Evolutionary conservation across 2,329 filamentous ascomycete species (phyloP), one percentile per base, ranked within the genome.

Genomic region (Delphinella strobiligena): DNA sequence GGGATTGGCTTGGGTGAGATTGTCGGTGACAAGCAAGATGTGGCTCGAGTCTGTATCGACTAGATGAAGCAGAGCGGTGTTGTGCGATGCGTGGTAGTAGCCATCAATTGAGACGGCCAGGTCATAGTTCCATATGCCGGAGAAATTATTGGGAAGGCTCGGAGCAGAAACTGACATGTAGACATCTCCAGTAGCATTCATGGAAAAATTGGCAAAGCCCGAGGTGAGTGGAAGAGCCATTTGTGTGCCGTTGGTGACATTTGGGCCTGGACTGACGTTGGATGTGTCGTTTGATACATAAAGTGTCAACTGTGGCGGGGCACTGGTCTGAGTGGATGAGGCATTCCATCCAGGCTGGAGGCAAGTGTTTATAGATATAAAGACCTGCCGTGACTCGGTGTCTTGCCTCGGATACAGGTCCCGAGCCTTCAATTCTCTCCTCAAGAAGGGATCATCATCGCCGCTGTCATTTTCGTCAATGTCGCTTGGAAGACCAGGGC

Each of bases 321-420:
- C 50, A 9, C 49, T 53, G 11, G 61, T 58, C 37, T 62, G 66
- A 17, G 65, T 62, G 9, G 64, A 61, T 2, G 64, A 64, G 7
- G 61, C 63, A 31, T 72, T 73, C 31, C 69, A 66, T 15, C 61
- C 56, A 10, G 89, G 91, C 51, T 93, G 86, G 18, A 75, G 61
- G 59, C 91, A 98, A 1, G 84, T 88, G 49, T 87, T 96, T 32
- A 87, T 77, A 2, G 87, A 87, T 39, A 98, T 71, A 58, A 82
- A 95, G 3, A 96, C 66, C 2, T 62, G 74, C 31, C 61, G 67
- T 10, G 42, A 43, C 41, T 45, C 49, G 37, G 39, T 24, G n/a
- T 42, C 35, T 34, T 54, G 50, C 19, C 53, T 45, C 31, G 38
- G 41, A 36, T 49, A 42, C 22, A 51, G 14, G 10, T 36, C 36